phyloP scores from a whole-genome alignment of 2,329 filamentous ascomycete genomes.

The Aquanectria penicillioides region DNA sequence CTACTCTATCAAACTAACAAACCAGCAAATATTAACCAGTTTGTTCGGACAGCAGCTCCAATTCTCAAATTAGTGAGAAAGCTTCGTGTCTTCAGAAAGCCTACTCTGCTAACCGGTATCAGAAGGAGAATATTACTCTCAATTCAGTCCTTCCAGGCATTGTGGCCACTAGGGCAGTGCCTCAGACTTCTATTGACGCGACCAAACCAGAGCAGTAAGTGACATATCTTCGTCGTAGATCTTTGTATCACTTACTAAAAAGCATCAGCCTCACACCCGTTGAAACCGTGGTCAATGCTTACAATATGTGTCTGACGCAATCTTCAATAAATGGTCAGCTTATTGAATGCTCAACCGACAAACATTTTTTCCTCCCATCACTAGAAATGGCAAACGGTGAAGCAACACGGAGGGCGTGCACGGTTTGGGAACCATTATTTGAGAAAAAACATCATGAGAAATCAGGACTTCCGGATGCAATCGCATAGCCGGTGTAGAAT shows the following conservation, averaged over 20 bases:
- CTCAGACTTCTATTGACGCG: constrained; percentile 38
- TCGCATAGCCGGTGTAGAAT: too few relatives aligned
- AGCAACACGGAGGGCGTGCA: constrained; percentile 53
- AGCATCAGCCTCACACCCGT: constrained; percentile 51
- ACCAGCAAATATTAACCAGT: constrained; percentile 39
- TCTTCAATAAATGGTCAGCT: constrained; percentile 52
- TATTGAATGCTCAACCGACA: constrained; percentile 56
- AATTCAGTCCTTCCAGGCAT: constrained; percentile 60
- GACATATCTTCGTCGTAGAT: too few relatives aligned
- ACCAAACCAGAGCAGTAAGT: too few relatives aligned
- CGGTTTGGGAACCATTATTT: too few relatives aligned
- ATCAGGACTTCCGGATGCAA: too few relatives aligned
- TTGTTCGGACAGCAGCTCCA: constrained; percentile 51
- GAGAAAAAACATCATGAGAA: too few relatives aligned
- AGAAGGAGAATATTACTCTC: constrained; percentile 59
- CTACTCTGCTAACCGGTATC: not conserved
- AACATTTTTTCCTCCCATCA: constrained; percentile 32
- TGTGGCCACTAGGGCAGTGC: constrained; percentile 56
- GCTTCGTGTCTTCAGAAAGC: not conserved
- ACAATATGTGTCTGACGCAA: constrained; percentile 57
- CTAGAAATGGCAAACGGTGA: constrained; percentile 52
- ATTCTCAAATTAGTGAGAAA: constrained; percentile 46
- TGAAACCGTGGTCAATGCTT: constrained; percentile 56
- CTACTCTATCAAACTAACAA: not conserved
- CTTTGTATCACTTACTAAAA: not conserved